These are phyloP conservation scores for Monilinia laxa DNA, from an alignment of 2,329 filamentous ascomycete species.

Conservation along the genomic window DNA sequence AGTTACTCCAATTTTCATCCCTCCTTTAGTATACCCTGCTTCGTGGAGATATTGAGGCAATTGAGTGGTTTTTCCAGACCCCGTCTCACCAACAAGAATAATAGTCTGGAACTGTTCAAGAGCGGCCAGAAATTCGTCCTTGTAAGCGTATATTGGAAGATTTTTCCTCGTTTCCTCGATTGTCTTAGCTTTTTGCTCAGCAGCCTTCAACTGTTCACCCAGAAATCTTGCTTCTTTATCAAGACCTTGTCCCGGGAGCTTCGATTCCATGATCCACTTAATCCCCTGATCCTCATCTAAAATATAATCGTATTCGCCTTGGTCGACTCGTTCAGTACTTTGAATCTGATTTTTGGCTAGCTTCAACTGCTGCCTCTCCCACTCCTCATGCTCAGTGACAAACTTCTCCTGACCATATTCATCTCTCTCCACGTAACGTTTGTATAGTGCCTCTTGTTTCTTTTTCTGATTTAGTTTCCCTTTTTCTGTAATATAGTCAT, in stretches of 20 bases:
- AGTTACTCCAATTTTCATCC: conserved; percentile 85
- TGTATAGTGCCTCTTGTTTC: conserved; percentile 88
- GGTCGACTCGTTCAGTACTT: conserved; percentile 69
- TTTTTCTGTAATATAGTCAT: conserved; percentile 93
- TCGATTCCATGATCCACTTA: conserved; percentile 76
- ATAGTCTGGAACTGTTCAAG: conserved; percentile 83
- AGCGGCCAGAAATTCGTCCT: conserved; percentile 82
- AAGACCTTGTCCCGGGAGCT: conserved; percentile 66
- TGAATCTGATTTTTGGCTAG: conserved; percentile 87
- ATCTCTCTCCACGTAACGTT: conserved; percentile 83
- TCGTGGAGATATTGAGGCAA: conserved; percentile 92
- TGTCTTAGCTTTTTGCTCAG: conserved; percentile 80
- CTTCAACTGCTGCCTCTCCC: conserved; percentile 85
- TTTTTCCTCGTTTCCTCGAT: conserved; percentile 92
- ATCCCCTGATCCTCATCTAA: conserved; percentile 88
- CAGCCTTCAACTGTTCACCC: conserved; percentile 79
- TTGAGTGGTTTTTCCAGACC: conserved; percentile 94
- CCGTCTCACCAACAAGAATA: conserved; percentile 92
- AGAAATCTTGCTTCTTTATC: conserved; percentile 77
- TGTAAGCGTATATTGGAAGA: conserved; percentile 84
- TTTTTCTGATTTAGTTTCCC: conserved; percentile 83
- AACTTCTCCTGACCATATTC: conserved; percentile 86
- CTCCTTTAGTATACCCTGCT: conserved; percentile 81
- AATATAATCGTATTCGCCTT: conserved; percentile 87
- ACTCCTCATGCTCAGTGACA: conserved; percentile 92